phyloP scores from a whole-genome alignment of 176 grass and related monocot genomes.

The Puccinellia tenuiflora region DNA sequence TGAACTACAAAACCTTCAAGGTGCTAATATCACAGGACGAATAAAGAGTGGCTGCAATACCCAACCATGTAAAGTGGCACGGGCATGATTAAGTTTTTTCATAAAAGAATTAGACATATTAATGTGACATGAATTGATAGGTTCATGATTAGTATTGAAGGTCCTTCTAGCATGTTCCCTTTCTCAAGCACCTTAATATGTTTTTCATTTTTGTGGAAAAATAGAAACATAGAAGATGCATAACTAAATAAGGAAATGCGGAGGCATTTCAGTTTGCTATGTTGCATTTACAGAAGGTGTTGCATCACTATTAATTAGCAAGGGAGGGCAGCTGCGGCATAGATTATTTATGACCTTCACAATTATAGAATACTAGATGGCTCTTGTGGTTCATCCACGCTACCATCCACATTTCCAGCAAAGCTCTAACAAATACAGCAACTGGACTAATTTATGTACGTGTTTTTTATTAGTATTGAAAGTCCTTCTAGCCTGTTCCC shows the following conservation, averaged over 20 bases:
- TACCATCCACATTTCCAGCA: neutral
- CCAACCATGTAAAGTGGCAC: neutral
- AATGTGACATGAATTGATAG: neutral
- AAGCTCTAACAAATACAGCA: neutral
- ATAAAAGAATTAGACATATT: neutral
- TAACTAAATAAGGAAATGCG: neutral
- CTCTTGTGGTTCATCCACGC: neutral
- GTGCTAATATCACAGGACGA: slow-evolving; percentile 4
- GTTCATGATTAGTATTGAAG: neutral
- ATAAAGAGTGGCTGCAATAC: neutral
- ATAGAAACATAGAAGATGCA: neutral
- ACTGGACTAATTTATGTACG: neutral
- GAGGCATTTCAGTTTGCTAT: slow-evolving; percentile 11
- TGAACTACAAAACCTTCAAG: neutral
- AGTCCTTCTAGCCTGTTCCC: neutral
- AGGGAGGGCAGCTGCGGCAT: neutral
- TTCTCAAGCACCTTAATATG: neutral
- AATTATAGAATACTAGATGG: neutral
- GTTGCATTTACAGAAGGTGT: neutral
- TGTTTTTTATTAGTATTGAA: no score
- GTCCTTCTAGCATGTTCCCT: neutral
- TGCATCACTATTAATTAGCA: neutral
- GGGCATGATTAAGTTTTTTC: neutral
- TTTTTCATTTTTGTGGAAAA: neutral
- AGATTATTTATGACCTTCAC: slow-evolving; percentile 13